Evolutionary conservation across 306 rosid species (phyloP).

Genomic region (Potentilla sterilis): DNA sequence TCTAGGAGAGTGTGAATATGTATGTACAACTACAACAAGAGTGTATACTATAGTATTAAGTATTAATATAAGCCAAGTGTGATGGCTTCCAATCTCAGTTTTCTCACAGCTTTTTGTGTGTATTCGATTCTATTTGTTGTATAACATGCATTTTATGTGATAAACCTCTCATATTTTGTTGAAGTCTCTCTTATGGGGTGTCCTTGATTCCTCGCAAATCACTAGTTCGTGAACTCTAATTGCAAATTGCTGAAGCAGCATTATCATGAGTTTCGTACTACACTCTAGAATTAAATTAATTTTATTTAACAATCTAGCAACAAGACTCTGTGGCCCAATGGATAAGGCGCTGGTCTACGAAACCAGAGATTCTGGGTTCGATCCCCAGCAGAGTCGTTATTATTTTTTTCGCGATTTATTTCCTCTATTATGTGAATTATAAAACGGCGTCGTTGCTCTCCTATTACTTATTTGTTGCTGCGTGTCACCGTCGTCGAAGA

Average conservation of each 20-base stretch:
- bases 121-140: slow-evolving; percentile 27
- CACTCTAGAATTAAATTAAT: too few relatives aligned
- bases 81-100: slow-evolving; percentile 40
- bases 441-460: background rate
- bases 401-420: background rate
- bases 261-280: background rate
- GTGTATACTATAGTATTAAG: slow-evolving; percentile 30
- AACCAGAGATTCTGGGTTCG: slow-evolving; percentile 98
- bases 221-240: background rate
- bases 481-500: background rate
- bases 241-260: background rate
- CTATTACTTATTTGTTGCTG: background rate
- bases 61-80: slow-evolving; percentile 22
- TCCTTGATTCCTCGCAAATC: too few relatives aligned
- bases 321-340: slow-evolving; percentile 58
- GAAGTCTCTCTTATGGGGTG: background rate
- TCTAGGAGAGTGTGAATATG: slow-evolving; percentile 30
- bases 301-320: background rate
- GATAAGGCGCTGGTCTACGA: slow-evolving; percentile 99
- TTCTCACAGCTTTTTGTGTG: slow-evolving; percentile 26
- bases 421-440: background rate
- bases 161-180: slow-evolving; percentile 14
- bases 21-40: slow-evolving; percentile 7
- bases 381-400: slow-evolving; percentile 61
- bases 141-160: slow-evolving; percentile 24